Percentiles rank a stretch among this genome's conserved stretches.
These are phyloP conservation scores for Phanerochaete sordida DNA, from an alignment of 768 basidiomycete species.

Conservation along the genomic window DNA sequence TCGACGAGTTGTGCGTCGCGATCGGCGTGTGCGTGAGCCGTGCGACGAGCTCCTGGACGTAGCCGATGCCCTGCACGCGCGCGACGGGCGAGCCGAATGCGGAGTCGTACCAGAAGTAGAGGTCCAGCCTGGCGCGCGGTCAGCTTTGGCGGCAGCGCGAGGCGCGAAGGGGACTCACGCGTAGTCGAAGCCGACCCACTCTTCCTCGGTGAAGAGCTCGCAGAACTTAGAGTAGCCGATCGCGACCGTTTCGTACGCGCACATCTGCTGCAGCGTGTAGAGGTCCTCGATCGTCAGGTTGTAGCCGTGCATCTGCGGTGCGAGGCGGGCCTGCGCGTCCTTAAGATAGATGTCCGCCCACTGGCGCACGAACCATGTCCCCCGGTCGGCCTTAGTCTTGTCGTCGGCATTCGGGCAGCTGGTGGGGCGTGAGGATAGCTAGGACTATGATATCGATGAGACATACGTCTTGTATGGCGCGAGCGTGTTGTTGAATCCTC, in stretches of 20 bases:
- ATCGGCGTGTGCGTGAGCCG: slow-evolving; percentile 79
- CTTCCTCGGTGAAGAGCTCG: slow-evolving; percentile 82
- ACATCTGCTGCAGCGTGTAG: slow-evolving; percentile 77
- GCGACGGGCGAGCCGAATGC: slow-evolving; percentile 82
- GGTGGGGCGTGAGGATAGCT: too few relatives aligned
- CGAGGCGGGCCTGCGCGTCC: slow-evolving; percentile 59
- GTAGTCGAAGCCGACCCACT: slow-evolving; percentile 94
- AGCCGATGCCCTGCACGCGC: slow-evolving; percentile 74
- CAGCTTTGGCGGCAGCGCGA: too few relatives aligned
- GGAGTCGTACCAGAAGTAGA: slow-evolving; percentile 72
- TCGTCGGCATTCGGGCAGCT: slow-evolving; percentile 58
- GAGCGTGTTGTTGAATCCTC: slow-evolving; percentile 61
- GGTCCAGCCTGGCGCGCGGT: slow-evolving; percentile 47
- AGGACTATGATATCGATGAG: too few relatives aligned
- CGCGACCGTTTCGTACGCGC: slow-evolving; percentile 91
- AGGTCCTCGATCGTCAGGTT: slow-evolving; percentile 64
- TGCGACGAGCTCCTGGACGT: slow-evolving; percentile 78
- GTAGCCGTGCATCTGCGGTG: slow-evolving; percentile 56
- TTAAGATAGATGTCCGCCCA: slow-evolving; percentile 77
- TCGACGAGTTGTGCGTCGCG: slow-evolving; percentile 69
- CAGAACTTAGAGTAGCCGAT: slow-evolving; percentile 92
- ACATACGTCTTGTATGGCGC: slow-evolving; percentile 76
- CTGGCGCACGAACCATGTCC: slow-evolving; percentile 47
- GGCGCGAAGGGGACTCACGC: slow-evolving; percentile 43
- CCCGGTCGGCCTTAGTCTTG: slow-evolving; percentile 51